Base-by-base conservation (phyloP, 495 filamentous ascomycete species). In the Aspergillus ostianus region DNA sequence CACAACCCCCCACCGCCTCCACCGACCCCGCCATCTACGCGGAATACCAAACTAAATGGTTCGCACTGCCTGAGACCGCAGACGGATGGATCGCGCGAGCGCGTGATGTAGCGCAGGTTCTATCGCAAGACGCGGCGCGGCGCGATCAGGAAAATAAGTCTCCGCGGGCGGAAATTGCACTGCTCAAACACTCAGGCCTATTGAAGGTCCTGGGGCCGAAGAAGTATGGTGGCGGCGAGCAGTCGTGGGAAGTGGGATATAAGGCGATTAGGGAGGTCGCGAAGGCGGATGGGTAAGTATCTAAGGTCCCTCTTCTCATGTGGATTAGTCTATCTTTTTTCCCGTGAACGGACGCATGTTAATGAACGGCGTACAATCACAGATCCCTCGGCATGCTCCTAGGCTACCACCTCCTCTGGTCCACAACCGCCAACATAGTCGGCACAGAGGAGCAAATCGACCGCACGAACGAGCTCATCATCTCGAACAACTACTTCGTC, bases 381-480 rank as follows among this genome's bases (percentile, higher is more conserved):
- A 73, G 66, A 20, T 85, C 77, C 13, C 74, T 84, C 46, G 84
- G 83, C 6, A 84, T 84, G 81, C 73, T 85, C 10, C 71, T 86
- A 2, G 83, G 83, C 20, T 86, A 86, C 60, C 84, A 87, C 61
- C 73, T 87, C 6, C 76, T 86, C 45, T 87, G 84, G 84, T 82
- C 80, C 0, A 81, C 75, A 20, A 85, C 82, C 0, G 79, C 81
- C 5, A 76, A 74, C 57, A 71, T 86, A 4, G 80, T 86, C 12
- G 84, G 84, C 1, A 83, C 75, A 0, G 67, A 76, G 1, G 78
- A 84, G 51, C 84, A 86, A 65, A 71, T 70, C 23, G 80, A 84
- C n/a, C 77, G 78, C 15, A 71, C 71, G 29, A 75, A 83, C 50
- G 64, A 81, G 51, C 56, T 78, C 51, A 84, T 86, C 59, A 78